Conservation (phyloP, 352 stramenopile species). For the Globisporangium uncinulatum region DNA sequence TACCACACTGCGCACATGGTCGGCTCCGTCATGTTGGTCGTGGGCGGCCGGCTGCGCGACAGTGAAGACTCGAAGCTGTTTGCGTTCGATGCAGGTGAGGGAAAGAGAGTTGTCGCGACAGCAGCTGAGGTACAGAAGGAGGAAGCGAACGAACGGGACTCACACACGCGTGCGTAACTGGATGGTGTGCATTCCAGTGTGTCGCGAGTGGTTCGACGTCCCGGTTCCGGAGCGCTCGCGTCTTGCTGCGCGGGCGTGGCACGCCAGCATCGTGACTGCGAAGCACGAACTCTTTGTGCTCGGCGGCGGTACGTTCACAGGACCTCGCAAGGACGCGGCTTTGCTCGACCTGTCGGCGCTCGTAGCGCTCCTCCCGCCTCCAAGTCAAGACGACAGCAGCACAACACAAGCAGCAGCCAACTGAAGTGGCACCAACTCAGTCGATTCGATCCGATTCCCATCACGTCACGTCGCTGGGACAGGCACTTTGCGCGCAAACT, state of each 20-base stretch:
- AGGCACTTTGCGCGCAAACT: conserved; percentile 32
- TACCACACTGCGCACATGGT: conserved; percentile 63
- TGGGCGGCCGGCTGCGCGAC: conserved; percentile 48
- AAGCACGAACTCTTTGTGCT: conserved; percentile 39
- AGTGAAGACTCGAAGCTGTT: conserved; percentile 42
- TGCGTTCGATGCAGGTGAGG: conserved; percentile 40
- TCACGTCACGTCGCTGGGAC: conserved; percentile 9
- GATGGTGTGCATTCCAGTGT: conserved; percentile 7
- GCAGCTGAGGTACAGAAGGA: too few species aligned
- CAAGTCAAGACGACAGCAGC: too few species aligned
- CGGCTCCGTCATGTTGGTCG: conserved; percentile 44
- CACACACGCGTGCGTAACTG: background rate
- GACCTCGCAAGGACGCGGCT: conserved; percentile 48
- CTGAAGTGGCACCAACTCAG: too few species aligned
- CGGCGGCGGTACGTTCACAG: conserved; percentile 54
- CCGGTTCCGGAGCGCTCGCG: conserved; percentile 23
- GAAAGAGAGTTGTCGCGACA: background rate
- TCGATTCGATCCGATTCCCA: too few species aligned
- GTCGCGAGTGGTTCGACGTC: conserved; percentile 36
- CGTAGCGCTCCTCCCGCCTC: background rate
- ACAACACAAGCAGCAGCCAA: too few species aligned
- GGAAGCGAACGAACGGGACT: too few species aligned
- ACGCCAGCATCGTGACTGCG: conserved; percentile 45
- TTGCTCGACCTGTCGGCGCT: conserved; percentile 31
- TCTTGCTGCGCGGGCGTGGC: conserved; percentile 52